phyloP scores from a whole-genome alignment of 352 stramenopile species.

The Phytophthora gonapodyides region DNA sequence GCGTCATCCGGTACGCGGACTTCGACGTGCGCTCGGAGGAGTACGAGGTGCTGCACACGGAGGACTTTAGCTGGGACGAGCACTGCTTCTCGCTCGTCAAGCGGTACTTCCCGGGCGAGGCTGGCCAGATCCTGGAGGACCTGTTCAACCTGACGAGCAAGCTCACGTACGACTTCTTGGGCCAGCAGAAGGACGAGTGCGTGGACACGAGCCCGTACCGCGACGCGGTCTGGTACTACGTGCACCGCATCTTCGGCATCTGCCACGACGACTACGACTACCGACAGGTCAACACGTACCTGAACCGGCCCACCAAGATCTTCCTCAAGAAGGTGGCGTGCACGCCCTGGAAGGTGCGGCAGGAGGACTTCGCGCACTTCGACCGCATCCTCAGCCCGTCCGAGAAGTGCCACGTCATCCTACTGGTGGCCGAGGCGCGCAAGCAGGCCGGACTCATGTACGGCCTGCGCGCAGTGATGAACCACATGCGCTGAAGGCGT shows the following conservation, averaged over 20 bases:
- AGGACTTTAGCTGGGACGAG: slow-evolving; percentile 91
- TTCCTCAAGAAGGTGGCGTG: slow-evolving; percentile 89
- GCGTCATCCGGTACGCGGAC: slow-evolving; percentile 79
- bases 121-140: slow-evolving; percentile 84
- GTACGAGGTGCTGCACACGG: slow-evolving; percentile 85
- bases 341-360: slow-evolving; percentile 81
- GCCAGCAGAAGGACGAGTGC: slow-evolving; percentile 53
- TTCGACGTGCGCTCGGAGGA: slow-evolving; percentile 85
- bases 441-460: slow-evolving; percentile 91
- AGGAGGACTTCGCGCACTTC: slow-evolving; percentile 87
- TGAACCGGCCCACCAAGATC: slow-evolving; percentile 87
- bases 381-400: slow-evolving; percentile 75
- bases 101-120: slow-evolving; percentile 82
- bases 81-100: slow-evolving; percentile 88
- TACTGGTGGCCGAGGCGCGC: slow-evolving; percentile 80
- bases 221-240: slow-evolving; percentile 87
- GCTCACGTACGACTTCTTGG: slow-evolving; percentile 84
- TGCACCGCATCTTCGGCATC: slow-evolving; percentile 89
- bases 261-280: slow-evolving; percentile 91
- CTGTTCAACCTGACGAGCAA: slow-evolving; percentile 88
- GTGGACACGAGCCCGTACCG: slow-evolving; percentile 85
- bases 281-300: slow-evolving; percentile 76
- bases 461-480: slow-evolving; percentile 83
- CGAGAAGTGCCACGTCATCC: slow-evolving; percentile 87
- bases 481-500: slow-evolving; percentile 76